These are phyloP conservation scores for Papiliotrema flavescens DNA, from an alignment of 1,284 basidiomycete genomes.

Conservation along the genomic window DNA sequence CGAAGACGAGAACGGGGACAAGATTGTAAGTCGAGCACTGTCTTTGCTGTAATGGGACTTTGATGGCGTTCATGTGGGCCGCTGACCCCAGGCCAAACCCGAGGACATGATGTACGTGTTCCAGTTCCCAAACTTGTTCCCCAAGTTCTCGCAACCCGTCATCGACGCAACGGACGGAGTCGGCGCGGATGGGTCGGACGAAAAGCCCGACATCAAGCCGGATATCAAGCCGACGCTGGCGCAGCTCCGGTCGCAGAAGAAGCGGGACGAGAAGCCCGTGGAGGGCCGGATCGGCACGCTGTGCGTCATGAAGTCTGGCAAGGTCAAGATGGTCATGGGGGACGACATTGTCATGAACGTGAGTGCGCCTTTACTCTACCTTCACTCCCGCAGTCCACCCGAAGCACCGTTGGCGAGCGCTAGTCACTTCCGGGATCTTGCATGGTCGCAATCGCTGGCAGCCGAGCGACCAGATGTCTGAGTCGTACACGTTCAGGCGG, in stretches of 20 bases:
- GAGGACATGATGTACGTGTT: constrained; percentile 77
- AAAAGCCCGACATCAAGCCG: constrained; percentile 23
- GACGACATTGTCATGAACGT: constrained; percentile 80
- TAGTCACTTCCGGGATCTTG: no score
- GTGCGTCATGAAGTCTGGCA: constrained; percentile 76
- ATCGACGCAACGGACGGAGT: constrained; percentile 9
- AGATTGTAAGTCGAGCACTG: constrained; percentile 23
- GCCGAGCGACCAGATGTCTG: no score
- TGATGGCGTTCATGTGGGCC: background rate
- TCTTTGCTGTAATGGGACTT: background rate
- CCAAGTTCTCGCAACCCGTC: constrained; percentile 56
- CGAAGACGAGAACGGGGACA: no score
- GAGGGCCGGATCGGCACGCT: constrained; percentile 78
- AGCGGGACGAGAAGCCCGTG: constrained; percentile 49
- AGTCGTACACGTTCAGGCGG: background rate
- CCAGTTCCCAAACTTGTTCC: constrained; percentile 88
- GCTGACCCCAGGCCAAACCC: constrained; percentile 53
- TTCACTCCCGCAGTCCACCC: no score
- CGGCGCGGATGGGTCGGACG: constrained; percentile 20
- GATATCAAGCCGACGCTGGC: constrained; percentile 31
- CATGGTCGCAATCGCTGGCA: no score
- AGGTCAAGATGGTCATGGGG: constrained; percentile 77
- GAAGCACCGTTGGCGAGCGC: no score
- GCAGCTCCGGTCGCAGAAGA: constrained; percentile 20
- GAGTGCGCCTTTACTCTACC: constrained; percentile 47